Evolutionary conservation across 2,329 filamentous ascomycete species (phyloP).

Genomic region (Xylaria arbuscula): DNA sequence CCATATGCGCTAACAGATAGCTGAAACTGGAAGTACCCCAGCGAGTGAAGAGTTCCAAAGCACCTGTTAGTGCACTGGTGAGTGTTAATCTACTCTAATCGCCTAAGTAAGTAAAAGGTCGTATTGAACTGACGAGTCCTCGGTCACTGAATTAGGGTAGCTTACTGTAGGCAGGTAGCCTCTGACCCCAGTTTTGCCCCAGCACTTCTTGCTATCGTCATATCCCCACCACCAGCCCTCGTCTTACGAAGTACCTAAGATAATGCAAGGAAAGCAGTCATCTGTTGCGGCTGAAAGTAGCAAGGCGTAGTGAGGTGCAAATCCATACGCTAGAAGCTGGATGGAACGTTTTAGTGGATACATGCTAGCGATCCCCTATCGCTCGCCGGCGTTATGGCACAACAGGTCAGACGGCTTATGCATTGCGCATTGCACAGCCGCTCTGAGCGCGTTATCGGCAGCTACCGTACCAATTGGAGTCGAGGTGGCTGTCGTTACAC

Average conservation of each 20-base stretch:
- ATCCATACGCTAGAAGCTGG: conserved; percentile 19
- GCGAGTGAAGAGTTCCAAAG: too few species aligned
- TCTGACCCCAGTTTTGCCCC: background rate
- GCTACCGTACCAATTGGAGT: background rate
- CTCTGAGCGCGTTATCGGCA: background rate
- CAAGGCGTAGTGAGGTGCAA: conserved; percentile 10
- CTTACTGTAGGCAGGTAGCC: background rate
- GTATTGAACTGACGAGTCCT: background rate
- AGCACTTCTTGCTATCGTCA: too few species aligned
- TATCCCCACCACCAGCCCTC: background rate
- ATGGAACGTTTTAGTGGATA: conserved; percentile 13
- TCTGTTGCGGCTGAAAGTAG: conserved; percentile 30
- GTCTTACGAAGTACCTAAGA: background rate
- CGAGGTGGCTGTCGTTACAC: background rate
- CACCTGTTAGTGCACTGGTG: too few species aligned
- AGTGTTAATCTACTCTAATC: too few species aligned
- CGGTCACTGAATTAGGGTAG: conserved; percentile 18
- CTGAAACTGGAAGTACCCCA: too few species aligned
- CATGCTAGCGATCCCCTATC: background rate
- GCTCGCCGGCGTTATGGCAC: too few species aligned
- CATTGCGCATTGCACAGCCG: conserved; percentile 20
- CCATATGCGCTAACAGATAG: too few species aligned
- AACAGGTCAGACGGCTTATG: background rate
- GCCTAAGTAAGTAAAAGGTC: too few species aligned
- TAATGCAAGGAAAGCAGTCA: background rate